Conservation (phyloP, 495 filamentous ascomycete genomes). For the Lepraria neglecta region DNA sequence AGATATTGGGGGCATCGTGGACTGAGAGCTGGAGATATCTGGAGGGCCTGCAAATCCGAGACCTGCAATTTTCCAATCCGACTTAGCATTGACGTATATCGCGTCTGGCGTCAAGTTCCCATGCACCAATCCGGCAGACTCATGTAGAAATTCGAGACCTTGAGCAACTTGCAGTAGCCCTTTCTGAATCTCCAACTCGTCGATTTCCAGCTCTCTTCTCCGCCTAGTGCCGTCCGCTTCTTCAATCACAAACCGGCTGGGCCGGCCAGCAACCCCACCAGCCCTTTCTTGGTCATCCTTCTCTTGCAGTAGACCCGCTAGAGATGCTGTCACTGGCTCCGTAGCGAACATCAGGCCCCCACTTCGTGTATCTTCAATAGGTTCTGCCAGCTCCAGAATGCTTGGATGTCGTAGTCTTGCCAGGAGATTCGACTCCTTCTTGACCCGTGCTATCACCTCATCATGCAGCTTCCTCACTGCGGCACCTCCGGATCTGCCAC, state of each 20-base stretch:
- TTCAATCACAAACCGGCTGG: slow-evolving; percentile 75
- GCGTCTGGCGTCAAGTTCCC: slow-evolving; percentile 92
- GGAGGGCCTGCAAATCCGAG: slow-evolving; percentile 80
- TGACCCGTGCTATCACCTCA: slow-evolving; percentile 82
- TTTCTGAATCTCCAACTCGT: slow-evolving; percentile 97
- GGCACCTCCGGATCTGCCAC: slow-evolving; percentile 52
- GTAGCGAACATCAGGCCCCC: slow-evolving; percentile 95
- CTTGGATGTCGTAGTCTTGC: slow-evolving; percentile 83
- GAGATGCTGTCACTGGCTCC: slow-evolving; percentile 77
- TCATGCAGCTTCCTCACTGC: slow-evolving; percentile 73
- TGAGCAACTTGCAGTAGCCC: slow-evolving; percentile 88
- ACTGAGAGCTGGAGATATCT: slow-evolving; percentile 57
- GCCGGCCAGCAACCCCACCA: slow-evolving; percentile 57
- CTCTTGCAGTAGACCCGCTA: slow-evolving; percentile 75
- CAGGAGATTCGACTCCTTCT: slow-evolving; percentile 82
- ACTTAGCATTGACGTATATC: slow-evolving; percentile 93
- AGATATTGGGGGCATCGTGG: slow-evolving; percentile 65
- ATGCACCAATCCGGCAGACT: slow-evolving; percentile 90
- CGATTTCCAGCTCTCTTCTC: slow-evolving; percentile 83
- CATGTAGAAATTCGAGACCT: slow-evolving; percentile 91
- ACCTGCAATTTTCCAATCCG: slow-evolving; percentile 96
- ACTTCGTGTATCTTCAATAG: slow-evolving; percentile 85
- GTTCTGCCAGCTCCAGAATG: slow-evolving; percentile 87
- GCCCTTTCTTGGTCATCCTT: slow-evolving; percentile 82
- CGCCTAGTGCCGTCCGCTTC: slow-evolving; percentile 66